phyloP scores from a whole-genome alignment of 2,329 filamentous ascomycete species.

The Aureobasidium sp. region DNA sequence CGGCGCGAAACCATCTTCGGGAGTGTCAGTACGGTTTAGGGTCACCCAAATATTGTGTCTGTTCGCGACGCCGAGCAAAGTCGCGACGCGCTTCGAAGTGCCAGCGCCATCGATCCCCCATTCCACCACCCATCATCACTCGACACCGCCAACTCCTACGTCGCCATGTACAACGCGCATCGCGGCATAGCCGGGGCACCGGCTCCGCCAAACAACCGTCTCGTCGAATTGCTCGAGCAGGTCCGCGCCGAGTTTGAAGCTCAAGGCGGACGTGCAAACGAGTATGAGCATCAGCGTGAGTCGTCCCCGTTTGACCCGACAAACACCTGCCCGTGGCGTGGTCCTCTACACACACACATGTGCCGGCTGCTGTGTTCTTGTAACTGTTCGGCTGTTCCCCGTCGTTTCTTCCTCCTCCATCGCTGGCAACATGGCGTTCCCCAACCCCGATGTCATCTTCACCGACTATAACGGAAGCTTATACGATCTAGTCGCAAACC shows the following conservation, averaged over 20 bases:
- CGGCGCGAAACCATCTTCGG: background rate
- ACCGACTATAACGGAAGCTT: slow-evolving; percentile 11
- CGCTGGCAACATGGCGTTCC: background rate
- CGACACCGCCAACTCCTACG: background rate
- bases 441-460: background rate
- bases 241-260: slow-evolving; percentile 85
- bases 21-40: background rate
- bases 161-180: slow-evolving; percentile 74
- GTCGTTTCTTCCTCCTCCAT: background rate
- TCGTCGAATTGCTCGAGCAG: slow-evolving; percentile 87
- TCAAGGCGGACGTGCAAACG: slow-evolving; percentile 62
- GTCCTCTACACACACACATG: background rate
- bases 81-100: background rate
- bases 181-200: slow-evolving; percentile 60
- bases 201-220: slow-evolving; percentile 57
- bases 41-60: background rate
- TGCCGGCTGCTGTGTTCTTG: background rate
- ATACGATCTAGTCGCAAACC: slow-evolving; percentile 60
- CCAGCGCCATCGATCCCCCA: background rate
- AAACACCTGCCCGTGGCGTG: background rate
- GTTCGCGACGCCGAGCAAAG: slow-evolving; percentile 3
- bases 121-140: background rate
- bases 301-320: slow-evolving; percentile 22
- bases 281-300: slow-evolving; percentile 91
- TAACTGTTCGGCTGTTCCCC: background rate